Evolutionary conservation across 441 rosid genomes (phyloP).

Genomic region (Jatropha multifida): DNA sequence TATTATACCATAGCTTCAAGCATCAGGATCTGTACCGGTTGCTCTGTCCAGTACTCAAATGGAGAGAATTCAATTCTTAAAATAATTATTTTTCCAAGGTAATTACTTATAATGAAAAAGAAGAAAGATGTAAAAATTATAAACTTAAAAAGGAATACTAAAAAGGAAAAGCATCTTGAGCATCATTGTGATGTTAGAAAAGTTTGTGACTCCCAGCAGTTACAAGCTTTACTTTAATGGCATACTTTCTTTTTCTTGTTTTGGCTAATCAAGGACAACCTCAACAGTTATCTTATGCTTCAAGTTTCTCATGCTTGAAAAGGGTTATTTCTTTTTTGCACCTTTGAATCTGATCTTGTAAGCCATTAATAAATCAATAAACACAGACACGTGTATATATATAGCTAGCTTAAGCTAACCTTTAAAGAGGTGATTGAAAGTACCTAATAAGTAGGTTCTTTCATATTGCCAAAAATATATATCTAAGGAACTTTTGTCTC

Average conservation of each 20-base stretch:
- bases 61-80: slow-evolving; percentile 30
- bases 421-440: not conserved
- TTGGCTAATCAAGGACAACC: slow-evolving; percentile 44
- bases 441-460: not conserved
- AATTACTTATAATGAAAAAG: slow-evolving; percentile 6
- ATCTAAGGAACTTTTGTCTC: too few species aligned
- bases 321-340: slow-evolving; percentile 28
- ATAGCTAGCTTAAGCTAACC: slow-evolving; percentile 7
- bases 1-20: slow-evolving; percentile 34
- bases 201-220: slow-evolving; percentile 16
- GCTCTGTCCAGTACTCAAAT: slow-evolving; percentile 8
- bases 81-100: not conserved
- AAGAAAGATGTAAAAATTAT: not conserved
- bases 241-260: slow-evolving; percentile 37
- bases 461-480: not conserved
- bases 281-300: slow-evolving; percentile 32
- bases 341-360: slow-evolving; percentile 46
- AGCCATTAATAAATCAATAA: slow-evolving; percentile 17
- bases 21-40: slow-evolving; percentile 31
- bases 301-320: slow-evolving; percentile 32
- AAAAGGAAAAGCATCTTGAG: slow-evolving; percentile 43
- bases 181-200: slow-evolving; percentile 41
- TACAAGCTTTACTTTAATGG: slow-evolving; percentile 20
- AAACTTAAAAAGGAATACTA: slow-evolving; percentile 24
- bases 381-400: not conserved